Conservation (phyloP, 805 yeast genomes). For the Wickerhamiella azyma region DNA sequence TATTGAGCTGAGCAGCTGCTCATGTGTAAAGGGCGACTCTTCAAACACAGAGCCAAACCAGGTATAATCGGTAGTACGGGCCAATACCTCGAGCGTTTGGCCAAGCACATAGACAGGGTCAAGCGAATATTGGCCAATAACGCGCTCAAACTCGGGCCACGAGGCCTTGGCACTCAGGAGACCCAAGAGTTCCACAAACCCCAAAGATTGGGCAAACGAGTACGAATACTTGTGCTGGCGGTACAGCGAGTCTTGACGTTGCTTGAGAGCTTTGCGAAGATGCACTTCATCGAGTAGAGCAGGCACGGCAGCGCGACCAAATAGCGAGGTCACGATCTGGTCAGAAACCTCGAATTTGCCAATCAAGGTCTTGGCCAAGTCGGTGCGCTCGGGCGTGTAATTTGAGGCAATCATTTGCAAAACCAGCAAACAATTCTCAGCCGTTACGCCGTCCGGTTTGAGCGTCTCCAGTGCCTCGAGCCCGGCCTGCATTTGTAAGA, state of each 20-base stretch:
- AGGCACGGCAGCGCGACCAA: not conserved
- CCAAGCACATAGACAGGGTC: not conserved
- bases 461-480: slow-evolving; percentile 3
- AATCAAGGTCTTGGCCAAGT: not conserved
- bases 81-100: not conserved
- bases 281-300: not conserved
- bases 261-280: not conserved
- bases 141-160: not conserved
- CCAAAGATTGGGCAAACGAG: not conserved
- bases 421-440: not conserved
- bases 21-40: not conserved
- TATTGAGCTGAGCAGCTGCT: not conserved
- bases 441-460: not conserved
- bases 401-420: not conserved
- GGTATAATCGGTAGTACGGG: not conserved
- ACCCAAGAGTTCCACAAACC: slow-evolving; percentile 1
- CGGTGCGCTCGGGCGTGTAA: not conserved
- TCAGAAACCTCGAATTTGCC: not conserved
- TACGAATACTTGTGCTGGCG: not conserved
- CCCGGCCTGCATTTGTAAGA: not conserved
- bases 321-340: not conserved
- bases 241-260: not conserved
- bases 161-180: not conserved
- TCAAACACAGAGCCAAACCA: not conserved
- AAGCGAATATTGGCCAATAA: slow-evolving; percentile 3